Percentiles rank a stretch among this genome's conserved stretches.
phyloP scores from a whole-genome alignment of 805 yeast genomes.

The Ogataea methylovora region DNA sequence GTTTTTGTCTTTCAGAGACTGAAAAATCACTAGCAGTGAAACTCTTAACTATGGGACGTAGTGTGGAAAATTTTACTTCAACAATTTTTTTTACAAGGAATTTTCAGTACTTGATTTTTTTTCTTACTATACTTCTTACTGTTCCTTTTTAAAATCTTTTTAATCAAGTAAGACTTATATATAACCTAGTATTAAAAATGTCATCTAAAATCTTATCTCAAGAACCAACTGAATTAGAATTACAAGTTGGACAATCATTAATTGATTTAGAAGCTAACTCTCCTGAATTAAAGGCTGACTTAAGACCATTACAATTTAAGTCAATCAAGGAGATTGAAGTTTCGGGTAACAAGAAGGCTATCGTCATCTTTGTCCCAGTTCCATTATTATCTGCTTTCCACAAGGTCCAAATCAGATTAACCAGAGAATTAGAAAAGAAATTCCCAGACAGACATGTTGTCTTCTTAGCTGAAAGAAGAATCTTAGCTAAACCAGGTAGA shows the following conservation, averaged over 20 bases:
- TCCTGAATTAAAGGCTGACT: conserved; percentile 94
- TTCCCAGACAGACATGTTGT: conserved; percentile 99
- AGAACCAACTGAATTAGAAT: conserved; percentile 97
- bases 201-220: conserved; percentile 79
- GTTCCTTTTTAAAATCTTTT: too few relatives aligned
- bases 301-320: conserved; percentile 98
- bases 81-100: too few relatives aligned
- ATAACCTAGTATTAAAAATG: not conserved
- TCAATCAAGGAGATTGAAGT: conserved; percentile 97
- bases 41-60: too few relatives aligned
- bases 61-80: too few relatives aligned
- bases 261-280: conserved; percentile 90
- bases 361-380: conserved; percentile 96
- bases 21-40: too few relatives aligned
- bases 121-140: too few relatives aligned
- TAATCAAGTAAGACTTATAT: not conserved
- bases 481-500: conserved; percentile 98
- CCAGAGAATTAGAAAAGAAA: conserved; percentile 99
- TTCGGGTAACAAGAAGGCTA: conserved; percentile 97
- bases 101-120: too few relatives aligned
- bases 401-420: conserved; percentile 94
- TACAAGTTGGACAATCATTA: conserved; percentile 98
- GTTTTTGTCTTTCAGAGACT: too few relatives aligned
- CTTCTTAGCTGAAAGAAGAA: conserved; percentile 99
- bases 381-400: conserved; percentile 90